Percentiles rank a stretch among this genome's conserved stretches.
Evolutionary conservation across 208 protist genomes (phyloP).

Genomic region (Jaenimonas drosophilae): DNA sequence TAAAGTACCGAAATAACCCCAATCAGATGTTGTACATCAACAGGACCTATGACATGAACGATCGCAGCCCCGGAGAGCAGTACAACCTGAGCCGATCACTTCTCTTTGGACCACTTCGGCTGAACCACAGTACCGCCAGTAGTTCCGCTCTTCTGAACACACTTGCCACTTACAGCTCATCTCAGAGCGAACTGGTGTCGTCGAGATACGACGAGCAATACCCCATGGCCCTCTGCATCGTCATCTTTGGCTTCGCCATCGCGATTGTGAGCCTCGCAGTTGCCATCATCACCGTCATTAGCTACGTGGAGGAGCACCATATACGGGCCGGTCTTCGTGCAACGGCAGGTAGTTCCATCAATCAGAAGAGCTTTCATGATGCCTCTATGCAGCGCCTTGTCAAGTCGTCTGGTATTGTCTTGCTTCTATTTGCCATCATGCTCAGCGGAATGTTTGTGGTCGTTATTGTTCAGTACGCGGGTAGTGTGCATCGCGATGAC

Average conservation of each 20-base stretch:
- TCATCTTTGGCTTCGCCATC: not conserved
- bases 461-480: not conserved
- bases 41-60: not conserved
- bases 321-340: not conserved
- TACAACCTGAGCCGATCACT: not conserved
- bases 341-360: not conserved
- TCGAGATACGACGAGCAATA: slow-evolving; percentile 1
- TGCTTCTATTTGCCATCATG: slow-evolving; percentile 5
- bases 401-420: not conserved
- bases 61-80: slow-evolving; percentile 1
- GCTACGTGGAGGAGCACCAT: slow-evolving; percentile 1
- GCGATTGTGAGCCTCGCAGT: not conserved
- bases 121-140: not conserved
- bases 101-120: slow-evolving; percentile 2
- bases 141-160: not conserved
- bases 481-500: not conserved
- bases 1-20: slow-evolving; percentile 4
- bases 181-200: not conserved
- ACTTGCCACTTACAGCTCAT: not conserved
- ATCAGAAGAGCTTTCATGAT: not conserved
- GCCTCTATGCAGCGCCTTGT: not conserved
- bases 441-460: not conserved
- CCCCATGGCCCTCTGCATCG: not conserved
- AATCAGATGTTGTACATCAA: slow-evolving; percentile 12
- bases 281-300: slow-evolving; percentile 1